Percentiles rank a stretch among this genome's conserved stretches.
Evolutionary conservation across 805 yeast species (phyloP).

Genomic region (Allodekkera sacchari): DNA sequence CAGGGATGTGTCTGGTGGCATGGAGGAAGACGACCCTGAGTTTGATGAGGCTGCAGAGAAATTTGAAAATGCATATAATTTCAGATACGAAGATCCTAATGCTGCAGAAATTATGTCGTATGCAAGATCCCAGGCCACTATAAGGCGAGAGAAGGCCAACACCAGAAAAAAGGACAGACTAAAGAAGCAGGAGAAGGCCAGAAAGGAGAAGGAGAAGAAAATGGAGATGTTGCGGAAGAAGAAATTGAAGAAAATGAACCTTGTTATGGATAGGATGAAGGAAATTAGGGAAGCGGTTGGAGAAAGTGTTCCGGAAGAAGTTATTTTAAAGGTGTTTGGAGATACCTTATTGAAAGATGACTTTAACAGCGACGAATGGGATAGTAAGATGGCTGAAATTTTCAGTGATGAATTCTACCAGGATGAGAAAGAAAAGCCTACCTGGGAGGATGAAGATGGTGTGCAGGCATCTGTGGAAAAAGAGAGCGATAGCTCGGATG

Average conservation of each 20-base stretch:
- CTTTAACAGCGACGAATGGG: slow-evolving; percentile 90
- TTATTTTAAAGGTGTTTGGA: slow-evolving; percentile 58
- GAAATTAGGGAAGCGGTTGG: slow-evolving; percentile 65
- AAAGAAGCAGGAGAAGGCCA: slow-evolving; percentile 47
- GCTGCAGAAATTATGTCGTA: slow-evolving; percentile 88
- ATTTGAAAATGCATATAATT: slow-evolving; percentile 89
- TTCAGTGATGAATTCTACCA: slow-evolving; percentile 79
- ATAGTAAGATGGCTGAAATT: slow-evolving; percentile 69
- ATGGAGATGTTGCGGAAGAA: slow-evolving; percentile 59
- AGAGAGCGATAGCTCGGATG: slow-evolving; percentile 34
- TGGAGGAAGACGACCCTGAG: slow-evolving; percentile 68
- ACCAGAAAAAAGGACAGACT: slow-evolving; percentile 80
- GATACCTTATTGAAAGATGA: slow-evolving; percentile 77
- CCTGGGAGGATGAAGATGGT: slow-evolving; percentile 36
- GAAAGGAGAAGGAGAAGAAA: slow-evolving; percentile 42
- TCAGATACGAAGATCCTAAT: slow-evolving; percentile 88
- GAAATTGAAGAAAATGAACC: slow-evolving; percentile 68
- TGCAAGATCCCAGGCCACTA: slow-evolving; percentile 89
- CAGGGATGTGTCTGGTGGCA: slow-evolving; percentile 26
- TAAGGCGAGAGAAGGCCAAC: slow-evolving; percentile 70
- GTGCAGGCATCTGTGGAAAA: slow-evolving; percentile 19
- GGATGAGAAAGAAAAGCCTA: slow-evolving; percentile 54
- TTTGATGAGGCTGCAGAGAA: slow-evolving; percentile 88
- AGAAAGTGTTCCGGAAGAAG: slow-evolving; percentile 49
- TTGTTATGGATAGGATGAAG: slow-evolving; percentile 62